Conservation (phyloP, 441 rosid species). For the Populus hybrid region DNA sequence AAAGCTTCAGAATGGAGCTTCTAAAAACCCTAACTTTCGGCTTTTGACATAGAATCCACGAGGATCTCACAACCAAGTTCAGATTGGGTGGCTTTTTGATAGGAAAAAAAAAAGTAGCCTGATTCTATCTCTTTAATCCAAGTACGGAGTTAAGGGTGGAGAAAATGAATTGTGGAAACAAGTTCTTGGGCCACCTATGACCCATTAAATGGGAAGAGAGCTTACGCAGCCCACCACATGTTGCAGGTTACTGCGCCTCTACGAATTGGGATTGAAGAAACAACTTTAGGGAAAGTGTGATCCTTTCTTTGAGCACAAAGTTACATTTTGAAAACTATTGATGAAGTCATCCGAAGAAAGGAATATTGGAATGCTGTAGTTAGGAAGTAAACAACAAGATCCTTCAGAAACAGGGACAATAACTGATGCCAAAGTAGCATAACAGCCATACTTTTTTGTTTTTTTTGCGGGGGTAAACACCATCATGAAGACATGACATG, state of each 20-base stretch:
- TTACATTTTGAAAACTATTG: neutral
- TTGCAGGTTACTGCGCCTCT: neutral
- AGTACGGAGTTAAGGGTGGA: too few species aligned
- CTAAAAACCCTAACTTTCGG: too few species aligned
- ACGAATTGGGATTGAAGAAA: neutral
- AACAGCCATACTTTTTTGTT: neutral
- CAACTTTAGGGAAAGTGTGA: neutral
- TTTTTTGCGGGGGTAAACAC: neutral
- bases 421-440: neutral
- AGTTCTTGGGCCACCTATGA: neutral
- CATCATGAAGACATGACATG: neutral
- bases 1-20: too few species aligned
- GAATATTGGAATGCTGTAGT: constrained; percentile 27
- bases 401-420: constrained; percentile 15
- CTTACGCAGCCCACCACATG: neutral
- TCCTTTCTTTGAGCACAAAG: neutral
- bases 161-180: neutral
- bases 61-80: too few species aligned
- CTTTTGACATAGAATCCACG: too few species aligned
- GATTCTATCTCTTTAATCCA: too few species aligned
- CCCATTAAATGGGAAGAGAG: neutral
- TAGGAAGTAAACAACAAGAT: constrained; percentile 28
- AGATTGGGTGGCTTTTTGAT: too few species aligned
- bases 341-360: constrained; percentile 16
- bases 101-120: too few species aligned